A percentile compares a stretch with the other conserved stretches of the same genome.
phyloP scores from a whole-genome alignment of 495 filamentous ascomycete genomes.

The Xanthoparmelia taractica region DNA sequence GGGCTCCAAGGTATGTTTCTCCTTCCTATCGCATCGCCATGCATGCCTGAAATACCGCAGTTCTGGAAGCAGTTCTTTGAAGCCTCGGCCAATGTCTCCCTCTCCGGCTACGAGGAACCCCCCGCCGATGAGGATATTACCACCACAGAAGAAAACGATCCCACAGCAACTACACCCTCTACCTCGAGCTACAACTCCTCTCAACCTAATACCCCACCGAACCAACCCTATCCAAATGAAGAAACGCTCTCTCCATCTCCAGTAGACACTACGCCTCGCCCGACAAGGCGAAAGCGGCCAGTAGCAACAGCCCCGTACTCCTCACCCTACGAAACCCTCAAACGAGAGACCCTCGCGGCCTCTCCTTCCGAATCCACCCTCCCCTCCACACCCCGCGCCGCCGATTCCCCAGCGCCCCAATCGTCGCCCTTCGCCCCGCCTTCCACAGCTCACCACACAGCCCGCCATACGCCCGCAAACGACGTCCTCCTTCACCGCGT shows the following conservation, averaged over 20 bases:
- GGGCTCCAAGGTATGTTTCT: slow-evolving; percentile 66
- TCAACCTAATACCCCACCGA: slow-evolving; percentile 41
- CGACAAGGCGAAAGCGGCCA: slow-evolving; percentile 40
- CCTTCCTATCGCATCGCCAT: background rate
- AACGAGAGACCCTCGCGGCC: slow-evolving; percentile 46
- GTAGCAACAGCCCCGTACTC: slow-evolving; percentile 52
- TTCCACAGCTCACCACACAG: slow-evolving; percentile 27
- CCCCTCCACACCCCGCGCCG: slow-evolving; percentile 39
- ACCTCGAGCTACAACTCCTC: slow-evolving; percentile 32
- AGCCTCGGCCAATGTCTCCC: slow-evolving; percentile 89
- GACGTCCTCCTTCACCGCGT: slow-evolving; percentile 82
- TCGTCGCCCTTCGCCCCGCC: slow-evolving; percentile 48
- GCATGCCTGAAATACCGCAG: slow-evolving; percentile 33
- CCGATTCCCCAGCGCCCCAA: slow-evolving; percentile 28
- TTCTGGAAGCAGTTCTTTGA: slow-evolving; percentile 99
- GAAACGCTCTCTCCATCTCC: slow-evolving; percentile 50
- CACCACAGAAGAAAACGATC: slow-evolving; percentile 36
- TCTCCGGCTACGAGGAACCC: slow-evolving; percentile 88
- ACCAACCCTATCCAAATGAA: slow-evolving; percentile 43
- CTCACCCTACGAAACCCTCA: slow-evolving; percentile 60
- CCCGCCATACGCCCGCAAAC: slow-evolving; percentile 26
- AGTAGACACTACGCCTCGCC: slow-evolving; percentile 44
- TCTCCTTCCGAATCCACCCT: slow-evolving; percentile 39
- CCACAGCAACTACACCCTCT: slow-evolving; percentile 43
- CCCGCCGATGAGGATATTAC: slow-evolving; percentile 44